Percentiles rank a stretch among this genome's conserved stretches.
These are phyloP conservation scores for Hirschioporus abietinus DNA, from an alignment of 768 basidiomycete species.

Conservation along the genomic window DNA sequence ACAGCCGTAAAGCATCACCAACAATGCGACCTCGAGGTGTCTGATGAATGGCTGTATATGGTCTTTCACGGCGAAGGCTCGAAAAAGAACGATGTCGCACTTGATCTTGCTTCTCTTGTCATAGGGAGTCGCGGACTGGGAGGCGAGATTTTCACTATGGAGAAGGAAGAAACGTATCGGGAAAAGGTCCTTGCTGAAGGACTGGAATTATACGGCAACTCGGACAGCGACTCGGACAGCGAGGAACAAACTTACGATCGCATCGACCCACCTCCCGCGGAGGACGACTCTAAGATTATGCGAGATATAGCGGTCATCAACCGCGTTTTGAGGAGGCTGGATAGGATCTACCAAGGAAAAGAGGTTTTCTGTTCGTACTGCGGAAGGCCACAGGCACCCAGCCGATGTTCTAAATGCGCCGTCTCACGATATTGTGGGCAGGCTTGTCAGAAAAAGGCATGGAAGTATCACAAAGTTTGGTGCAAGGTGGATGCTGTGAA, in stretches of 20 bases:
- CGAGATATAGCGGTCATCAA: background rate
- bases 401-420: constrained; percentile 19
- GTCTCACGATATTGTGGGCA: constrained; percentile 14
- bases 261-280: background rate
- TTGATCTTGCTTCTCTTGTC: constrained; percentile 11
- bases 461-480: constrained; percentile 6
- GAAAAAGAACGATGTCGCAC: background rate
- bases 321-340: constrained; percentile 14
- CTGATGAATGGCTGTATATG: background rate
- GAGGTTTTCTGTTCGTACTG: constrained; percentile 20
- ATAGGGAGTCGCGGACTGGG: constrained; percentile 18
- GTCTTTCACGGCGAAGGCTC: background rate
- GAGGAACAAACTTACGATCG: constrained; percentile 9
- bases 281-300: background rate
- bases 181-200: constrained; percentile 14
- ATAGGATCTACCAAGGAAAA: constrained; percentile 11
- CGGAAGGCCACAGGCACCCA: constrained; percentile 13
- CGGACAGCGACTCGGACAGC: constrained; percentile 10
- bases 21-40: background rate
- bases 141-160: constrained; percentile 18
- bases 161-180: constrained; percentile 17
- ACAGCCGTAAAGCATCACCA: background rate
- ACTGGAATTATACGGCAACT: constrained; percentile 13
- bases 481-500: background rate
- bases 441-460: constrained; percentile 3